Evolutionary conservation across 2,329 filamentous ascomycete genomes (phyloP), one percentile per base, ranked within the genome.

Genomic region (Fusarium subglutinans): DNA sequence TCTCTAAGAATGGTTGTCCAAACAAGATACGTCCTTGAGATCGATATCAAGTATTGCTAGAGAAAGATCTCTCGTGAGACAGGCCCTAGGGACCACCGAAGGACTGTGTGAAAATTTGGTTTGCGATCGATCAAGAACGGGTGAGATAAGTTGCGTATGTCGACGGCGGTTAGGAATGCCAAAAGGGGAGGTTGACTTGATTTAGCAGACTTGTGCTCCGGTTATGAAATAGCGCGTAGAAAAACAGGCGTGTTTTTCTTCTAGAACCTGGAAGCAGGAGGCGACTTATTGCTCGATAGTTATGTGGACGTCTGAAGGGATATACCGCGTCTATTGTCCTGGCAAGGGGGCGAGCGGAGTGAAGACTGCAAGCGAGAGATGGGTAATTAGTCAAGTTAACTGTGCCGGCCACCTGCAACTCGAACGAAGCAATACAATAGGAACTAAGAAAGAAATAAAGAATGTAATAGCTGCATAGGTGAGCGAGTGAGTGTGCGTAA

Each of bases 401-500:
- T 38, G 56, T 57, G 41, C 53, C 30, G 26, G 44, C n/a, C 44
- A 40, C 50, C 54, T 26, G 45, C 44, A 60, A 33, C 37, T 51
- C 45, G 41, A 50, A 59, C 33, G 47, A 71, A 70, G 37, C 33
- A 41, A 65, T 41, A 69, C 45, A 70, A 70, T 33, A 68, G 58
- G 58, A 41, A 59, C 47, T 45, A 69, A 73, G 50, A 63, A 51
- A 61, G 22, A 62, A 65, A 51, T 40, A 75, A 75, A 71, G 73
- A 76, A 71, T 65, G 70, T 66, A 26, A 41, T 53, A 69, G 43
- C 58, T 38, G 53, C 63, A 61, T 70, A 47, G 54, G 53, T 50
- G 59, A 74, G 53, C 72, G 72, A 75, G 41, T 59, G 72, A 69
- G 63, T 60, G 58, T 75, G 72, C 66, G 69, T 70, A 71, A 71